Conservation (phyloP, 768 basidiomycete genomes). For the Rubroboletus satanas region DNA sequence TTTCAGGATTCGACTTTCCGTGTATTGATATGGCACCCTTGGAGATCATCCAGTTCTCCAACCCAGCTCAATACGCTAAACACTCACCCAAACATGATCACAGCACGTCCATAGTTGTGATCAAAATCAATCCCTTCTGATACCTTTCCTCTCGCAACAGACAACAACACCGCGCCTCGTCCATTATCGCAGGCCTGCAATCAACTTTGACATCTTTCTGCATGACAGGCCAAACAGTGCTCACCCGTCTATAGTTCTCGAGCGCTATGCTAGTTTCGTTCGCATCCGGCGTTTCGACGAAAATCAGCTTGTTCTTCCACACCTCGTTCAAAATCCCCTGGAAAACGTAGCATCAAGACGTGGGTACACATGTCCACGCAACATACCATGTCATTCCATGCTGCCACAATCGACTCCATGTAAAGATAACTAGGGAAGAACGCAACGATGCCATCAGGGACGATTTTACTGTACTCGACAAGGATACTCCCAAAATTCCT, state of each 20-base stretch:
- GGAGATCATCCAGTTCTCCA: constrained; percentile 5
- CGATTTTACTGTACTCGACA: constrained; percentile 95
- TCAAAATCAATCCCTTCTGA: constrained; percentile 99
- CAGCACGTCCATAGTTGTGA: constrained; percentile 97
- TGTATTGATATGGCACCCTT: constrained; percentile 96
- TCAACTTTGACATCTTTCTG: background rate
- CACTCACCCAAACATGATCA: constrained; percentile 96
- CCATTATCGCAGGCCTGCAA: constrained; percentile 95
- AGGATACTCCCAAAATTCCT: constrained; percentile 98
- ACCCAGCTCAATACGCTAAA: background rate
- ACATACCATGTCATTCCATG: constrained; percentile 99
- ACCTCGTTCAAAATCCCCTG: constrained; percentile 99
- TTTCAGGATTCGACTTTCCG: constrained; percentile 95
- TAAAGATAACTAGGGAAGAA: constrained; percentile 99
- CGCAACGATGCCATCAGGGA: constrained; percentile 97
- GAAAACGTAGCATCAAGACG: constrained; percentile 1
- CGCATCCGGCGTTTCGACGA: constrained; percentile 98
- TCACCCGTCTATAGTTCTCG: constrained; percentile 92
- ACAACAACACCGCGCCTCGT: constrained; percentile 91
- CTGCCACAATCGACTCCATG: constrained; percentile 99
- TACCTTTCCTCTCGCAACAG: constrained; percentile 97
- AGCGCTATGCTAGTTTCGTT: constrained; percentile 98
- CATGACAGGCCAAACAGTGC: constrained; percentile 2
- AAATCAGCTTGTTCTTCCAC: constrained; percentile 99
- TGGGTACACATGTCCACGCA: background rate